Percentiles rank a stretch among this genome's conserved stretches.
Conservation (phyloP, 2,329 filamentous ascomycete genomes). For the Botryotinia narcissicola region DNA sequence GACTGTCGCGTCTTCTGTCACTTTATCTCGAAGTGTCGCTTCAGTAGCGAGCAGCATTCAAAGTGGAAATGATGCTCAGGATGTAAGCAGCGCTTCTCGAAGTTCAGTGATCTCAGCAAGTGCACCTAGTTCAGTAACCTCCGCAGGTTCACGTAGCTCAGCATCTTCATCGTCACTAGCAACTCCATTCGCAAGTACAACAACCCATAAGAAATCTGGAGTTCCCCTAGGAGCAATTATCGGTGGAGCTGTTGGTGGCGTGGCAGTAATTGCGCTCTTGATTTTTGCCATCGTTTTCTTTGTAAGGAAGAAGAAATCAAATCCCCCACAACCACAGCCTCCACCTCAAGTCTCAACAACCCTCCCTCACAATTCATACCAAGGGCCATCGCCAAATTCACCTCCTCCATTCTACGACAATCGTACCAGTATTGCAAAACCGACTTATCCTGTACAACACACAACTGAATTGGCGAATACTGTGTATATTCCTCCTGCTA, state of each 20-base stretch:
- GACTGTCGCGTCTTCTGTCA: neutral
- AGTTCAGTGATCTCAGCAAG: neutral
- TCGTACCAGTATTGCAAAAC: neutral
- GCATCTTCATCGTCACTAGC: neutral
- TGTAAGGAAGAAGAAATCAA: neutral
- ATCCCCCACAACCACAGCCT: neutral
- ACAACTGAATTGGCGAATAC: neutral
- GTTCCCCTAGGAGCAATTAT: slow-evolving; percentile 7
- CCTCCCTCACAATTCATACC: neutral
- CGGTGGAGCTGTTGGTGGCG: neutral
- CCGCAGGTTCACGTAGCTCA: neutral
- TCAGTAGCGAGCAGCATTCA: neutral
- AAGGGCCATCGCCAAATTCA: neutral
- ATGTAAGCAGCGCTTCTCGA: neutral
- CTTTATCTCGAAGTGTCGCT: neutral
- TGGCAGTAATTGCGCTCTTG: neutral
- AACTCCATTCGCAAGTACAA: neutral
- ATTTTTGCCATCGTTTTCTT: slow-evolving; percentile 11
- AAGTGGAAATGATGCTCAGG: neutral
- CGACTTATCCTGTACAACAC: neutral
- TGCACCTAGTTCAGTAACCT: neutral
- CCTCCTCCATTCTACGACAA: neutral
- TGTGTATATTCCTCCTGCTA: neutral
- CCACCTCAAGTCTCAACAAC: neutral
- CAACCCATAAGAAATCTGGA: neutral